phyloP scores from a whole-genome alignment of 129 eudicot genomes.

The Ambrosia artemisiifolia region DNA sequence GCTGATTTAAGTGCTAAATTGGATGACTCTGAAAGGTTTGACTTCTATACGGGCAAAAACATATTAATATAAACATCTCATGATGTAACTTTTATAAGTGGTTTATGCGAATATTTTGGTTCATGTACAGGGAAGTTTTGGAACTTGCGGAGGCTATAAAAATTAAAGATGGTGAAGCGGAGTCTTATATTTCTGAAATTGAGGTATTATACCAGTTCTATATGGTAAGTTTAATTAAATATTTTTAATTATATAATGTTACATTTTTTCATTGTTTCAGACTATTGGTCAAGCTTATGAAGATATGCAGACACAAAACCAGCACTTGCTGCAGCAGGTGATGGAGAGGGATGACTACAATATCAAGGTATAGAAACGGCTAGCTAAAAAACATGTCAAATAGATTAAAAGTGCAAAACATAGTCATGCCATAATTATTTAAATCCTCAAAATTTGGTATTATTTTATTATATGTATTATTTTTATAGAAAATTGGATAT shows the following conservation, averaged over 20 bases:
- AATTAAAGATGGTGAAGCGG: slow-evolving; percentile 90
- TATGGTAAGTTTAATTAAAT: slow-evolving; percentile 5
- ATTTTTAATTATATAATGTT: neutral
- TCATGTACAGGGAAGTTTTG: slow-evolving; percentile 61
- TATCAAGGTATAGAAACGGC: slow-evolving; percentile 58
- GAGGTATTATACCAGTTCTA: slow-evolving; percentile 51
- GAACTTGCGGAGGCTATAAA: slow-evolving; percentile 83
- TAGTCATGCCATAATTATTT: neutral
- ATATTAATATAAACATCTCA: neutral
- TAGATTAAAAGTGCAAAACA: neutral
- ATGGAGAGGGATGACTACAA: slow-evolving; percentile 96
- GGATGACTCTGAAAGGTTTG: slow-evolving; percentile 82
- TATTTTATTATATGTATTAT: neutral
- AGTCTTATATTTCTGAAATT: slow-evolving; percentile 85
- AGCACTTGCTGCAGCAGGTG: slow-evolving; percentile 82
- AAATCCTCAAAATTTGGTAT: neutral
- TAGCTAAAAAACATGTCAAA: neutral
- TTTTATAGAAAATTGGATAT: neutral
- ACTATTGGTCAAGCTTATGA: slow-evolving; percentile 99
- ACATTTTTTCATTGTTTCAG: slow-evolving; percentile 32
- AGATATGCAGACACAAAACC: slow-evolving; percentile 98
- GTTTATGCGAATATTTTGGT: slow-evolving; percentile 8
- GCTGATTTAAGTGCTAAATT: slow-evolving; percentile 71
- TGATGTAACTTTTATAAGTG: neutral
- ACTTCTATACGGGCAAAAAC: slow-evolving; percentile 13